Evolutionary conservation across 192 early-diverging fungal genomes (phyloP).

Genomic region (Rhizoclosmatium globosum): DNA sequence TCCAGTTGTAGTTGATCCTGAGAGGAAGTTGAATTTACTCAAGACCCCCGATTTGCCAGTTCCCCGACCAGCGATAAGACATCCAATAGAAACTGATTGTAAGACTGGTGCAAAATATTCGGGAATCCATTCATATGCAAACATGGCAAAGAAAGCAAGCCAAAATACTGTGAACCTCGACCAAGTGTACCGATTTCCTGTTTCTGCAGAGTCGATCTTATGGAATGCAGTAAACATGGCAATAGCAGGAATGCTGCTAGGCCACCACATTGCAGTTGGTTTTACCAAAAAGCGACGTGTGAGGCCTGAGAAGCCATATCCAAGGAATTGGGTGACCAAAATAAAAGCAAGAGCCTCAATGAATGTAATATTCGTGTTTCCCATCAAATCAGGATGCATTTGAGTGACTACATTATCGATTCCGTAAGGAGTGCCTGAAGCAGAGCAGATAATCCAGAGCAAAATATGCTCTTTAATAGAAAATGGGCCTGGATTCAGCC

Average conservation of each 20-base stretch:
- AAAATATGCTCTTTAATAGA: too few relatives aligned
- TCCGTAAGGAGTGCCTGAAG: too few relatives aligned
- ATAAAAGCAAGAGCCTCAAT: slow-evolving; percentile 1
- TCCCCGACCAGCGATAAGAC: slow-evolving; percentile 18
- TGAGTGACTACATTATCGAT: too few relatives aligned
- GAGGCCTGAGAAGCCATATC: slow-evolving; percentile 66
- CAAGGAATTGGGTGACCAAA: slow-evolving; percentile 62
- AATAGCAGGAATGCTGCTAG: slow-evolving; percentile 67
- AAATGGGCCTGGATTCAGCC: too few relatives aligned
- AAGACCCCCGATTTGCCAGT: neutral
- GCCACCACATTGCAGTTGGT: slow-evolving; percentile 91
- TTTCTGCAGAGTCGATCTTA: neutral
- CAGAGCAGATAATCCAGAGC: too few relatives aligned
- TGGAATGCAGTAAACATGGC: slow-evolving; percentile 35
- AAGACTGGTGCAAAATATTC: slow-evolving; percentile 23
- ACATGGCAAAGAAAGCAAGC: slow-evolving; percentile 32
- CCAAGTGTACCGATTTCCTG: neutral
- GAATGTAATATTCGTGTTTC: neutral
- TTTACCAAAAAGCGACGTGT: slow-evolving; percentile 80
- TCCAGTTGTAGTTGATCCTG: slow-evolving; percentile 7
- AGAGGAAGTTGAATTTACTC: slow-evolving; percentile 1
- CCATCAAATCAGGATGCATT: too few relatives aligned
- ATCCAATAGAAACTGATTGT: slow-evolving; percentile 21
- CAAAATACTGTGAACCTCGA: slow-evolving; percentile 41
- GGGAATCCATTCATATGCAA: slow-evolving; percentile 34